Conservation (phyloP, 2,329 filamentous ascomycete genomes). For the Tolypocladium tropicale region DNA sequence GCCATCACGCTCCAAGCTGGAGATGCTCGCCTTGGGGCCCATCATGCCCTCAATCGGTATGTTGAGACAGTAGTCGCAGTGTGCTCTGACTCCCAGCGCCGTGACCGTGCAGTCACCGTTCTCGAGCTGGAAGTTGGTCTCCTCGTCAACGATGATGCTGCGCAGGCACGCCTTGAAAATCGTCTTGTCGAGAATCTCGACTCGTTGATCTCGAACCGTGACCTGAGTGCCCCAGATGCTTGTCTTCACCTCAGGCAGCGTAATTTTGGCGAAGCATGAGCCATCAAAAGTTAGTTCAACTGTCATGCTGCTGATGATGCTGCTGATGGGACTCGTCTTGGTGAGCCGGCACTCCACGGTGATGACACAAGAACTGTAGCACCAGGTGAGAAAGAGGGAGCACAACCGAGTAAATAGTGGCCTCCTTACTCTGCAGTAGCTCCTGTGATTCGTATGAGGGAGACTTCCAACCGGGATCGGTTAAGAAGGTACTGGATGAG, state of each 20-base stretch:
- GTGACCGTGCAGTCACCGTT: constrained; percentile 16
- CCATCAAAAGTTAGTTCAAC: constrained; percentile 19
- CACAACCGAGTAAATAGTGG: not conserved
- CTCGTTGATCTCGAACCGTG: constrained; percentile 13
- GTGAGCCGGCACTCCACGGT: constrained; percentile 18
- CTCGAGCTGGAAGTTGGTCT: constrained; percentile 17
- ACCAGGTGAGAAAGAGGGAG: not conserved
- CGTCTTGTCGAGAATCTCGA: constrained; percentile 17
- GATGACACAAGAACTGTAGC: constrained; percentile 17
- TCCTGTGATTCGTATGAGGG: constrained; percentile 17
- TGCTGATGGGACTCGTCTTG: constrained; percentile 18
- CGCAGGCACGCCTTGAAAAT: constrained; percentile 19
- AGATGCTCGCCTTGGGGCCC: constrained; percentile 12
- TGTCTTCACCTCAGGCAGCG: constrained; percentile 17
- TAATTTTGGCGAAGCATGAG: constrained; percentile 17
- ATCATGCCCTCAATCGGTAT: constrained; percentile 17
- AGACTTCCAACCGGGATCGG: constrained; percentile 15
- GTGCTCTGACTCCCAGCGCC: constrained; percentile 12
- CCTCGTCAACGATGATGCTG: constrained; percentile 16
- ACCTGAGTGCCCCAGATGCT: constrained; percentile 16
- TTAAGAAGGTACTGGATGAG: constrained; percentile 18
- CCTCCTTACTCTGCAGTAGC: constrained; percentile 18
- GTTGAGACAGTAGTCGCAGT: constrained; percentile 16
- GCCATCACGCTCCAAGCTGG: constrained; percentile 8
- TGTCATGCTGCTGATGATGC: constrained; percentile 17